These are phyloP conservation scores for Calonectria fujianensis DNA, from an alignment of 2,329 filamentous ascomycete species.

Conservation along the genomic window DNA sequence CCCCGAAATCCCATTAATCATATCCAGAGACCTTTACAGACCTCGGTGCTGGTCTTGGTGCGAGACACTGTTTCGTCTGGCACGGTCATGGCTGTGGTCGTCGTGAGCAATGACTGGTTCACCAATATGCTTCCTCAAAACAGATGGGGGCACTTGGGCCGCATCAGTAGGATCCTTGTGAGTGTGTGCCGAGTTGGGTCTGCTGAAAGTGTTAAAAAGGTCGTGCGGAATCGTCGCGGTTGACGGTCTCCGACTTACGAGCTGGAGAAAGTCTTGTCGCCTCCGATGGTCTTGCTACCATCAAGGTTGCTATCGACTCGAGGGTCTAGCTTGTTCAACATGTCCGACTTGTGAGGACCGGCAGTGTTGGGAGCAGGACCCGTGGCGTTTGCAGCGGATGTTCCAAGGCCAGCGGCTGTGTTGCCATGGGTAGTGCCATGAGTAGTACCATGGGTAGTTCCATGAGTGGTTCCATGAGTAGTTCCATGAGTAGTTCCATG, in stretches of 20 bases:
- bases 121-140: slow-evolving; percentile 68
- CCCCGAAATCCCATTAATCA: slow-evolving; percentile 34
- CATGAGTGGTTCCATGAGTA: slow-evolving; percentile 17
- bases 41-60: slow-evolving; percentile 70
- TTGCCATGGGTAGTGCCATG: not conserved
- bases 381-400: slow-evolving; percentile 41
- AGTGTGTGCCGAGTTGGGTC: slow-evolving; percentile 40
- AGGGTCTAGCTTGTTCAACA: slow-evolving; percentile 72
- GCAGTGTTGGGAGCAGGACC: slow-evolving; percentile 57
- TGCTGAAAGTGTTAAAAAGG: slow-evolving; percentile 47
- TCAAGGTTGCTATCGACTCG: slow-evolving; percentile 72
- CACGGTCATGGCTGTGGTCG: slow-evolving; percentile 65
- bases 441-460: slow-evolving; percentile 3
- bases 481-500: slow-evolving; percentile 40
- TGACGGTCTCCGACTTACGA: slow-evolving; percentile 58
- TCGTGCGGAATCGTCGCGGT: slow-evolving; percentile 11
- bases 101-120: slow-evolving; percentile 67
- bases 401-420: slow-evolving; percentile 9
- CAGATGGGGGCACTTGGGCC: slow-evolving; percentile 74
- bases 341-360: slow-evolving; percentile 69
- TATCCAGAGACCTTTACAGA: slow-evolving; percentile 58
- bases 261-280: slow-evolving; percentile 68
- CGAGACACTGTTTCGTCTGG: slow-evolving; percentile 67
- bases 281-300: slow-evolving; percentile 66
- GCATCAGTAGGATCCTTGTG: slow-evolving; percentile 72